Percentiles rank a stretch among this genome's conserved stretches.
These are phyloP conservation scores for Takakia lepidozioides DNA, from an alignment of 225 moss, liverwort and hornwort species.

Conservation along the genomic window DNA sequence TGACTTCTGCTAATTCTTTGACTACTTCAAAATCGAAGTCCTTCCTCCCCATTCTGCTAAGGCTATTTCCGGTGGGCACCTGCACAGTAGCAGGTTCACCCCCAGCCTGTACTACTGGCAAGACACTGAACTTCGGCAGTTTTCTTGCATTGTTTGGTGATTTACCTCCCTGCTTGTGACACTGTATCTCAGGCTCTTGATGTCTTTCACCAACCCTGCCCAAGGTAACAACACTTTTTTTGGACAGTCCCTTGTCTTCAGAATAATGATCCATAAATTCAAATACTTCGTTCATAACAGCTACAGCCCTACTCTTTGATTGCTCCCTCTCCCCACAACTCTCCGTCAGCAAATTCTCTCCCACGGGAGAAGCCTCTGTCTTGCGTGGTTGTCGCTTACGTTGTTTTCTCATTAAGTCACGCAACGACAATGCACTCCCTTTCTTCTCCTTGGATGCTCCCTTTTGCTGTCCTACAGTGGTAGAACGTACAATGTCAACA, in stretches of 20 bases:
- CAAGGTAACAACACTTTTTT: slow-evolving; percentile 8
- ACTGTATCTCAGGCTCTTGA: slow-evolving; percentile 7
- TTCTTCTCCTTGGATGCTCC: slow-evolving; percentile 15
- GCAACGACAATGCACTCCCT: slow-evolving; percentile 45
- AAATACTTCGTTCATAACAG: slow-evolving; percentile 6
- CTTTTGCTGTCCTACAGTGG: slow-evolving; percentile 1
- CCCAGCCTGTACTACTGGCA: slow-evolving; percentile 8
- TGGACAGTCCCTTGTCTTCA: slow-evolving; percentile 18
- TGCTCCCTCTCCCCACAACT: slow-evolving; percentile 45
- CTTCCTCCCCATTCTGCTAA: no score
- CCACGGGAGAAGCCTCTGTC: slow-evolving; percentile 39
- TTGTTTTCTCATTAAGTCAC: slow-evolving; percentile 80
- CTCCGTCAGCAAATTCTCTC: slow-evolving; percentile 34
- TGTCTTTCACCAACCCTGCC: slow-evolving; percentile 5
- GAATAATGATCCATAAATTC: no score
- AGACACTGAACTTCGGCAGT: slow-evolving; percentile 9
- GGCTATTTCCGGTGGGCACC: not conserved
- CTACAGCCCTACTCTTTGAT: slow-evolving; percentile 20
- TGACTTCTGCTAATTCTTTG: no score
- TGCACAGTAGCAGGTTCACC: slow-evolving; percentile 11
- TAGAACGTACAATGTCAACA: no score
- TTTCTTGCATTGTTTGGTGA: slow-evolving; percentile 11
- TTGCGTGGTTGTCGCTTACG: slow-evolving; percentile 46
- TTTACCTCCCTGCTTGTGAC: slow-evolving; percentile 9
- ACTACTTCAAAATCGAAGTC: no score